Conservation (phyloP, 2,329 filamentous ascomycete species). For the Bipolaris cookei region DNA sequence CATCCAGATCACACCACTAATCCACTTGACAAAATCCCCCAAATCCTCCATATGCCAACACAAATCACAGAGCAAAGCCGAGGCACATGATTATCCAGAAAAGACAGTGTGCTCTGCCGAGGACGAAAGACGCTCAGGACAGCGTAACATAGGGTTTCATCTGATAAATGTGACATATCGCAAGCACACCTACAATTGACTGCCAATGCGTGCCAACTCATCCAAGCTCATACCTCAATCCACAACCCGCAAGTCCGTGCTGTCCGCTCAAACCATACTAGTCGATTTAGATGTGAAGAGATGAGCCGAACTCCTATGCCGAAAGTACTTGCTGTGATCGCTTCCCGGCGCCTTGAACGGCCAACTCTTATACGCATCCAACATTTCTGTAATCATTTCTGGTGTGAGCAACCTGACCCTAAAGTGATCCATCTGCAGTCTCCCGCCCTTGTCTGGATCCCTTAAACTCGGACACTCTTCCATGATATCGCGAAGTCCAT, state of each 20-base stretch:
- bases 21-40: too few species aligned
- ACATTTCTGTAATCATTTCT: conserved; percentile 44
- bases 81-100: too few species aligned
- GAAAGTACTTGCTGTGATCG: conserved; percentile 36
- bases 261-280: too few species aligned
- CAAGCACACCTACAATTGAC: too few species aligned
- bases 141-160: too few species aligned
- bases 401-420: conserved; percentile 39
- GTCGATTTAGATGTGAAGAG: not conserved
- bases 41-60: too few species aligned
- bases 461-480: conserved; percentile 34
- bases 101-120: too few species aligned
- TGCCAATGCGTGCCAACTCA: not conserved
- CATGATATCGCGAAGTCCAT: conserved; percentile 37
- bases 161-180: too few species aligned
- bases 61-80: too few species aligned
- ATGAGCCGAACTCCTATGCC: conserved; percentile 7
- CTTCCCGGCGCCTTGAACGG: conserved; percentile 39
- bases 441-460: conserved; percentile 43
- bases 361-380: conserved; percentile 43
- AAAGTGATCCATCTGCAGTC: conserved; percentile 40
- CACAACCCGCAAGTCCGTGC: not conserved
- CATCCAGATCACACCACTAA: too few species aligned
- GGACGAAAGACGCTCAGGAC: too few species aligned
- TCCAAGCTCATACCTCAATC: not conserved